phyloP scores from a whole-genome alignment of 1,139 yeast species.

The Geotrichum candidum region DNA sequence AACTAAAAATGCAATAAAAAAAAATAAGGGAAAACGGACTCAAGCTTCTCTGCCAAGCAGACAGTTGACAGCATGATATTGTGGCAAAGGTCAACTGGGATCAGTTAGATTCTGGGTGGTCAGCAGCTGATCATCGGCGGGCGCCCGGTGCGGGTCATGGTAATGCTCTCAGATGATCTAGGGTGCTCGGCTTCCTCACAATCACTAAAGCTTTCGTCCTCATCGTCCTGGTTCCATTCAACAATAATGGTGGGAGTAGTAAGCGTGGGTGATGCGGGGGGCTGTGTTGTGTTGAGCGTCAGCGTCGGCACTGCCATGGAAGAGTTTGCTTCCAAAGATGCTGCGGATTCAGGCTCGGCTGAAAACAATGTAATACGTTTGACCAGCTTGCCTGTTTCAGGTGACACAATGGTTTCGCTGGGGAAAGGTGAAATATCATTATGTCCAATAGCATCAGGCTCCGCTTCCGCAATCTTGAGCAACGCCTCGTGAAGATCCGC shows the following conservation, averaged over 20 bases:
- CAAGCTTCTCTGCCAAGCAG: no score
- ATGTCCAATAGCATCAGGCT: conserved; percentile 4
- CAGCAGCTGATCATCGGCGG: neutral
- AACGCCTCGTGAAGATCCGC: conserved; percentile 23
- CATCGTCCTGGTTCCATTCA: neutral
- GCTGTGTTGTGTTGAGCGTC: neutral
- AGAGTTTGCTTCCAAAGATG: neutral
- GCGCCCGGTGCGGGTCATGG: neutral
- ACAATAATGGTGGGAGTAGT: neutral
- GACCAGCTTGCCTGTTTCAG: conserved; percentile 18
- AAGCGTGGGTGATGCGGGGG: neutral
- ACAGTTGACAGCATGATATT: no score
- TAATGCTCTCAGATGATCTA: neutral
- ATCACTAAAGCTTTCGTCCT: neutral
- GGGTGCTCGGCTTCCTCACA: neutral
- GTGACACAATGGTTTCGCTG: conserved; percentile 2
- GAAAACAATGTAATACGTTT: conserved; percentile 25
- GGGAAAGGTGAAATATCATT: conserved; percentile 8
- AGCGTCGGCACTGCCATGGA: neutral
- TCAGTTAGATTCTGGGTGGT: no score
- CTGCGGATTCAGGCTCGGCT: neutral
- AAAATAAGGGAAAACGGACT: no score
- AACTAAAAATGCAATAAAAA: no score
- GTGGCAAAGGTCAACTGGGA: no score
- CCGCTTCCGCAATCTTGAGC: conserved; percentile 1